Evolutionary conservation across 2,329 filamentous ascomycete species (phyloP).

Genomic region (Ceratocystis eucalypticola): DNA sequence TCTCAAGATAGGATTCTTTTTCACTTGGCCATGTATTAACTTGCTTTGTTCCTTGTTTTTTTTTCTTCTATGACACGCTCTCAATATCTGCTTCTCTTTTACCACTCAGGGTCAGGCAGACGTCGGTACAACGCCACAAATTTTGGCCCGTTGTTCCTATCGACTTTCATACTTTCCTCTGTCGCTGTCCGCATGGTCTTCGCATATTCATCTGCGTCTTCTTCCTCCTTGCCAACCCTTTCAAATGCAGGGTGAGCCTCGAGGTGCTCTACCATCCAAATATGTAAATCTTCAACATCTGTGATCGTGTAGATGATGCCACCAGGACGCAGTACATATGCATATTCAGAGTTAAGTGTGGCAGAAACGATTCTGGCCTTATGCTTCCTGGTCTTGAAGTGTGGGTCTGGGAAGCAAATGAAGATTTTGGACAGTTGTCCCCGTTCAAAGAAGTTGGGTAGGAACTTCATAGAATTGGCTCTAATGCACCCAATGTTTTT

Average conservation of each 20-base stretch:
- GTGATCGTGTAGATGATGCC: conserved; percentile 93
- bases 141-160: conserved; percentile 78
- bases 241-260: conserved; percentile 66
- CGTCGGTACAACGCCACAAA: conserved; percentile 81
- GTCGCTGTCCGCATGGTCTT: conserved; percentile 68
- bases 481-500: conserved; percentile 82
- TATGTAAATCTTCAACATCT: conserved; percentile 84
- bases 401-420: conserved; percentile 94
- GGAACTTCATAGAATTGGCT: conserved; percentile 96
- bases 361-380: conserved; percentile 89
- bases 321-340: conserved; percentile 68
- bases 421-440: conserved; percentile 80
- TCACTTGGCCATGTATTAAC: too few relatives aligned
- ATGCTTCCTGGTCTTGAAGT: conserved; percentile 95
- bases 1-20: too few relatives aligned
- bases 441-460: conserved; percentile 90
- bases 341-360: conserved; percentile 84
- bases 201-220: conserved; percentile 57
- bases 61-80: background rate
- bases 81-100: background rate
- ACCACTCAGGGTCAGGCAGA: conserved; percentile 67
- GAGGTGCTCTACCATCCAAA: conserved; percentile 87
- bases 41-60: too few relatives aligned
- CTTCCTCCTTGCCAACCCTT: conserved; percentile 53
- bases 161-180: conserved; percentile 95